Percentiles rank a stretch among this genome's conserved stretches.
Evolutionary conservation across 257 asterid species (phyloP).

Genomic region (Buddleja alternifolia): DNA sequence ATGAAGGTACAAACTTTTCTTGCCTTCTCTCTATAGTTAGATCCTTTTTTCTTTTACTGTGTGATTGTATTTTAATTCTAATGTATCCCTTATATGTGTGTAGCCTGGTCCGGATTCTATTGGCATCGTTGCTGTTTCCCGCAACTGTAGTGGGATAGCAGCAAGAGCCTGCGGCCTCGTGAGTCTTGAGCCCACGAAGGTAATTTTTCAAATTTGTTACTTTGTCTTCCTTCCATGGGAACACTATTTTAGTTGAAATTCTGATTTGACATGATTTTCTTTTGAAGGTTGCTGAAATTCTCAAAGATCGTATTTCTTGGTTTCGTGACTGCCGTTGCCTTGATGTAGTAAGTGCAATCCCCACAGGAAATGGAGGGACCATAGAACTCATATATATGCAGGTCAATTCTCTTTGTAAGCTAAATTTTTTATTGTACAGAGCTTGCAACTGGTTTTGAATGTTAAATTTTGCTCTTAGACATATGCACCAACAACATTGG

Average conservation of each 20-base stretch:
- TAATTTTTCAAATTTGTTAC: conserved; percentile 23
- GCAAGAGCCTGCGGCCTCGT: conserved; percentile 99
- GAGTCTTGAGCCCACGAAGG: conserved; percentile 99
- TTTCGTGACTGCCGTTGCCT: conserved; percentile 88
- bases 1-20: conserved; percentile 70
- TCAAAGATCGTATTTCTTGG: conserved; percentile 97
- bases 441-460: not conserved
- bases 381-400: conserved; percentile 91
- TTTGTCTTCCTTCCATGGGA: not conserved
- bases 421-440: not conserved
- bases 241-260: not conserved
- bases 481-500: conserved; percentile 95
- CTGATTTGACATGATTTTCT: not conserved
- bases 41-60: not conserved
- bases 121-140: conserved; percentile 97
- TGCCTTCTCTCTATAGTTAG: not conserved
- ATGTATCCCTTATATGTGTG: conserved; percentile 2
- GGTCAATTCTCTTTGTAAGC: conserved; percentile 36
- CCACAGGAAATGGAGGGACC: conserved; percentile 93
- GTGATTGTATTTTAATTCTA: not conserved
- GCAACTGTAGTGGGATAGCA: conserved; percentile 93
- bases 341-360: conserved; percentile 69
- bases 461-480: conserved; percentile 42
- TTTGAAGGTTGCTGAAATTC: conserved; percentile 85
- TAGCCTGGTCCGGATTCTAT: conserved; percentile 99